phyloP scores from a whole-genome alignment of 345 rosid genomes.

The Syzygium oleosum region DNA sequence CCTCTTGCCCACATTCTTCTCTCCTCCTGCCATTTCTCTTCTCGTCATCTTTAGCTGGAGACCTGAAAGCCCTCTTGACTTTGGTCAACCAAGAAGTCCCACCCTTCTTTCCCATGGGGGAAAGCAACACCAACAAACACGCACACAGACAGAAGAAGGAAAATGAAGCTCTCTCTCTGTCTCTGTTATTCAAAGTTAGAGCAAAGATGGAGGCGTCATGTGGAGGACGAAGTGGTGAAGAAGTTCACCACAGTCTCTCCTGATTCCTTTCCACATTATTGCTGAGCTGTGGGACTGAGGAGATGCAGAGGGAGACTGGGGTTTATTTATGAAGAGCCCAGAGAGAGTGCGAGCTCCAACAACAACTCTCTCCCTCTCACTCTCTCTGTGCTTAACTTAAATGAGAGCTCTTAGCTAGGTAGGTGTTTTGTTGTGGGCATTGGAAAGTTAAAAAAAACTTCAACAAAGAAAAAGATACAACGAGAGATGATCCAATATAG shows the following conservation, averaged over 20 bases:
- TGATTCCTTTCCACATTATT: neutral
- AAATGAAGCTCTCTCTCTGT: neutral
- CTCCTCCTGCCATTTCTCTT: conserved; percentile 29
- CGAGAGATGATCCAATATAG: neutral
- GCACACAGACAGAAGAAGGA: neutral
- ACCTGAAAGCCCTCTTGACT: conserved; percentile 80
- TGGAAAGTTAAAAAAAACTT: neutral
- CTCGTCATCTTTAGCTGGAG: conserved; percentile 61
- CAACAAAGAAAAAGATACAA: neutral
- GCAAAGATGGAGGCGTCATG: neutral
- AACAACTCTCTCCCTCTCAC: neutral
- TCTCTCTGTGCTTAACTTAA: neutral
- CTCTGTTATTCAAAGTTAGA: neutral
- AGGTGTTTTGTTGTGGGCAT: neutral
- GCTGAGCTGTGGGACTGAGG: neutral
- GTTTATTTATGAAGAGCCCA: conserved; percentile 13
- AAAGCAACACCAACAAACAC: neutral
- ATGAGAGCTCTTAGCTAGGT: neutral
- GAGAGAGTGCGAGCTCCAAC: conserved; percentile 4
- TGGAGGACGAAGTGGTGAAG: neutral
- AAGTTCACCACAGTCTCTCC: neutral
- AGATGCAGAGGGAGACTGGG: neutral
- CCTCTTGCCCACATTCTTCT: conserved; percentile 26
- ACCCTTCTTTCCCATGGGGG: conserved; percentile 58
- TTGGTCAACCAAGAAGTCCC: conserved; percentile 63